Conservation (phyloP, 225 moss, liverwort and hornwort species). For the Rhytidiadelphus loreus region DNA sequence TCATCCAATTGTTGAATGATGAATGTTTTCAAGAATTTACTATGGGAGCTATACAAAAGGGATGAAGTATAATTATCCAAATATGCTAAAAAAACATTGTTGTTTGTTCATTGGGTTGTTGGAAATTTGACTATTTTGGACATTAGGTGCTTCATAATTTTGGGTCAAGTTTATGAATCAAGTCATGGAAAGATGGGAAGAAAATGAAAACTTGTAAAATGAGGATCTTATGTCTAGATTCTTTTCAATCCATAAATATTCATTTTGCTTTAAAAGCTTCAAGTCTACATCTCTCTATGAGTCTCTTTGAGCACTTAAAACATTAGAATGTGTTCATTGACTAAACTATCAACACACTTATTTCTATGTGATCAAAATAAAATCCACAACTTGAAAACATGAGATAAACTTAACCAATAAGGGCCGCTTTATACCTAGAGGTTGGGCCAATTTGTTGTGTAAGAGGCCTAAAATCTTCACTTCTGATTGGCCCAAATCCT, state of each 20-base stretch:
- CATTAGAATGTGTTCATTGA: neutral
- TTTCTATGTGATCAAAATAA: neutral
- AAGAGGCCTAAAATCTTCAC: too few relatives aligned
- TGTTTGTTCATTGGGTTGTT: fast-evolving
- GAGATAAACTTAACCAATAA: too few relatives aligned
- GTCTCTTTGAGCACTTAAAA: fast-evolving
- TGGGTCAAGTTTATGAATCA: too few relatives aligned
- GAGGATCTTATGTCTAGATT: fast-evolving
- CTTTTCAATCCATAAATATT: neutral
- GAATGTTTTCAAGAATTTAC: neutral
- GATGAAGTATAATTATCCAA: neutral
- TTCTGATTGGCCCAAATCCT: too few relatives aligned
- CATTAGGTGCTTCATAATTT: too few relatives aligned
- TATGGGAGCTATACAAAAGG: neutral
- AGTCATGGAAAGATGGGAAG: neutral
- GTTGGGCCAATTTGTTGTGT: too few relatives aligned
- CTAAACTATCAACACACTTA: neutral
- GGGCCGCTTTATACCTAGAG: too few relatives aligned
- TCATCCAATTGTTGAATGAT: neutral
- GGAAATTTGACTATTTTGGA: fast-evolving
- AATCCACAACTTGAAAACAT: neutral
- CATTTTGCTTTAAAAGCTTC: neutral
- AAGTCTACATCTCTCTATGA: neutral
- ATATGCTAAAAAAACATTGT: neutral
- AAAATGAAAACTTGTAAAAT: neutral